Conservation (phyloP, 495 filamentous ascomycete genomes). For the Aspergillus ostianus region DNA sequence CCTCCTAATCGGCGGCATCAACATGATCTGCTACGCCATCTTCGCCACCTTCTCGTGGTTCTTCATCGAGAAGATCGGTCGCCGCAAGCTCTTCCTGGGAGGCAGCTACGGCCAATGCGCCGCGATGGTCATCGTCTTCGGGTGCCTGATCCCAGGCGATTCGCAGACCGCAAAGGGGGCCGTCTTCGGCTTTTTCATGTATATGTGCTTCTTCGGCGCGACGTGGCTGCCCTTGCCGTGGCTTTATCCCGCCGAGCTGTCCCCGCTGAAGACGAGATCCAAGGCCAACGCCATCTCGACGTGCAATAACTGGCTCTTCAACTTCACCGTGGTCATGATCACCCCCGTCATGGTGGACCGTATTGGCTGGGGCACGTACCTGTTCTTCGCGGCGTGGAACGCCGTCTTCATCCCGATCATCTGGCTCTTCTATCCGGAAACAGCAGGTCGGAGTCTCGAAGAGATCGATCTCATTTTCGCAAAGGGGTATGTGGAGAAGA, state of each 20-base stretch:
- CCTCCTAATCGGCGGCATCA: constrained; percentile 67
- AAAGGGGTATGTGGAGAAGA: constrained; percentile 67
- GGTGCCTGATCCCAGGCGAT: constrained; percentile 57
- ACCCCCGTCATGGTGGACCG: constrained; percentile 63
- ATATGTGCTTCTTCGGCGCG: constrained; percentile 66
- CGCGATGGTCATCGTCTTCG: constrained; percentile 66
- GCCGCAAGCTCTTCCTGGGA: constrained; percentile 62
- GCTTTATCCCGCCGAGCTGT: constrained; percentile 62
- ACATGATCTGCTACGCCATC: constrained; percentile 74
- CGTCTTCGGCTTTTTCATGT: constrained; percentile 69
- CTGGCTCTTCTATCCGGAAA: constrained; percentile 70
- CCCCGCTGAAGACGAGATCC: constrained; percentile 62
- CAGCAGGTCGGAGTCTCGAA: constrained; percentile 59
- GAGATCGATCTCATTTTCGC: constrained; percentile 72
- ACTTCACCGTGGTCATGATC: constrained; percentile 72
- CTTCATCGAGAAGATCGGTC: constrained; percentile 65
- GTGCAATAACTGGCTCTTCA: constrained; percentile 70
- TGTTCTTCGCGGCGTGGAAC: constrained; percentile 67
- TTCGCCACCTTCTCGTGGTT: constrained; percentile 70
- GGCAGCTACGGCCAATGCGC: constrained; percentile 62
- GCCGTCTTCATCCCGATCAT: constrained; percentile 63
- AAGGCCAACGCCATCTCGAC: constrained; percentile 70
- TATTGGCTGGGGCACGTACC: constrained; percentile 68
- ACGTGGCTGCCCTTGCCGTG: constrained; percentile 58
- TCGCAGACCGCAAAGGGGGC: constrained; percentile 57